phyloP scores from a whole-genome alignment of 306 rosid species.

The Oemleria cerasiformis region DNA sequence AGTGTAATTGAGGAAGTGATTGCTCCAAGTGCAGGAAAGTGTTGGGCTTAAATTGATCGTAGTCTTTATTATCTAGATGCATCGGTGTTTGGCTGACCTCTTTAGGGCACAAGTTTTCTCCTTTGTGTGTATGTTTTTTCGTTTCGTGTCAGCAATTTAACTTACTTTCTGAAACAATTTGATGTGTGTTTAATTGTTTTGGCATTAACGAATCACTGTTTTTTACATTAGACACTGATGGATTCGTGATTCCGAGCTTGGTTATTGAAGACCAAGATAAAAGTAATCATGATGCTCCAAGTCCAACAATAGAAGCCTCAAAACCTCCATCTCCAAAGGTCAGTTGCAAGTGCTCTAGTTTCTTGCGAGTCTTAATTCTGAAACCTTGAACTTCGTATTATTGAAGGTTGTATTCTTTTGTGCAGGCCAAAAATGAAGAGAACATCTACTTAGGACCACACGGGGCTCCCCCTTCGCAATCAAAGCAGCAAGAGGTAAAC shows the following conservation, averaged over 20 bases:
- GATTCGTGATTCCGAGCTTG: conserved; percentile 95
- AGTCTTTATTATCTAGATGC: neutral
- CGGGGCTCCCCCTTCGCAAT: conserved; percentile 82
- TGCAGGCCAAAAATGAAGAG: conserved; percentile 67
- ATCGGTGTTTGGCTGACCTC: neutral
- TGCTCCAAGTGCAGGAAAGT: neutral
- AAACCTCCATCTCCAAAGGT: conserved; percentile 69
- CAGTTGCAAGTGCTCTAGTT: conserved; percentile 13
- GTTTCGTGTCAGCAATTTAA: neutral
- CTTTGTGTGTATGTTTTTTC: neutral
- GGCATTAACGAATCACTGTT: neutral
- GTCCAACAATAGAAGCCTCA: conserved; percentile 47
- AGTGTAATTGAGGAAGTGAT: neutral
- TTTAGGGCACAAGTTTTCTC: neutral
- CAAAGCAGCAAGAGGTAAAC: conserved; percentile 67
- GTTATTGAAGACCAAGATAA: conserved; percentile 56
- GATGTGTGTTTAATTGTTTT: neutral
- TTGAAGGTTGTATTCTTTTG: neutral
- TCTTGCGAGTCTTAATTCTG: neutral
- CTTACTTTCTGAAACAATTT: neutral
- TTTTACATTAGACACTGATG: conserved; percentile 71
- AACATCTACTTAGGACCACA: conserved; percentile 90
- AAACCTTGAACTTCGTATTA: neutral
- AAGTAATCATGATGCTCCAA: conserved; percentile 36
- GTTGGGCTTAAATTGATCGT: neutral